These are phyloP conservation scores for Xylaria grammica DNA, from an alignment of 495 filamentous ascomycete species.

Conservation along the genomic window DNA sequence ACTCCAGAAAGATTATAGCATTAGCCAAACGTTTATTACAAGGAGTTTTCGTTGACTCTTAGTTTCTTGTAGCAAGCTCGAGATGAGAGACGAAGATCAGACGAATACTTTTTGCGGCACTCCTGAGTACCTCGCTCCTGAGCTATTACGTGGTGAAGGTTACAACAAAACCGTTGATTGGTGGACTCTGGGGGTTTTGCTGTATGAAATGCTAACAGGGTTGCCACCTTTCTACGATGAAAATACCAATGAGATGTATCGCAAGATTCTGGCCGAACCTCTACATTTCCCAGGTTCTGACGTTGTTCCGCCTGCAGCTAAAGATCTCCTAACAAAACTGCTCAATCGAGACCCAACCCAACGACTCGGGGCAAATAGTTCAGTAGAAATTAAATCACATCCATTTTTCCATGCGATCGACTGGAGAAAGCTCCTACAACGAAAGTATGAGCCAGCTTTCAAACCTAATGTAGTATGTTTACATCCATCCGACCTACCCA, in stretches of 20 bases:
- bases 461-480: slow-evolving; percentile 94
- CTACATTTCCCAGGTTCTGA: slow-evolving; percentile 81
- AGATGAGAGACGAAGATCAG: slow-evolving; percentile 99
- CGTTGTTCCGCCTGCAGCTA: slow-evolving; percentile 91
- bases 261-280: slow-evolving; percentile 95
- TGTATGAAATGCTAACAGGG: slow-evolving; percentile 99
- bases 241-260: slow-evolving; percentile 99
- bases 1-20: no score
- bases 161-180: slow-evolving; percentile 99
- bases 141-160: slow-evolving; percentile 89
- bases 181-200: slow-evolving; percentile 97
- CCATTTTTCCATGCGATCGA: slow-evolving; percentile 99
- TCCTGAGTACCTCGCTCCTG: slow-evolving; percentile 95
- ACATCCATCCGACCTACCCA: no score
- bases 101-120: slow-evolving; percentile 99
- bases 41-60: no score
- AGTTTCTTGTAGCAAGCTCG: no score
- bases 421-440: slow-evolving; percentile 94
- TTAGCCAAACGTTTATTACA: no score
- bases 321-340: slow-evolving; percentile 85
- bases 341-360: slow-evolving; percentile 88
- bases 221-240: slow-evolving; percentile 98
- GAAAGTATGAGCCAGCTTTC: slow-evolving; percentile 98
- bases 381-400: slow-evolving; percentile 97
- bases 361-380: slow-evolving; percentile 88